A percentile compares a stretch with the other conserved stretches of the same genome.
Conservation (phyloP, 1,139 yeast genomes). For the Protomyces inouyei region DNA sequence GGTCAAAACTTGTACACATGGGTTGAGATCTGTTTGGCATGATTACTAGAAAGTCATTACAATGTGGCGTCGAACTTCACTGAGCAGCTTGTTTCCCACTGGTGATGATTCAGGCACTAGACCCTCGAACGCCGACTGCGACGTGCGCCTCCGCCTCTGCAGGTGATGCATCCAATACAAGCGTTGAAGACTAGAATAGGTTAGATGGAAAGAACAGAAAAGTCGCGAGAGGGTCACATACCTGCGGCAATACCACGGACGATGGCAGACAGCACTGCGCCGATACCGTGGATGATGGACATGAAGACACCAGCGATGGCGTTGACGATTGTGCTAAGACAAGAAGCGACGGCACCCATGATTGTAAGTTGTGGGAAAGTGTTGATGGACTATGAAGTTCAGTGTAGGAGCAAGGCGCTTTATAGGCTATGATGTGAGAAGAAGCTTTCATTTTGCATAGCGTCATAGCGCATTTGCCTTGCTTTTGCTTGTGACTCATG, state of each 20-base stretch:
- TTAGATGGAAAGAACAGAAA: too few relatives aligned
- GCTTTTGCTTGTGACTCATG: too few relatives aligned
- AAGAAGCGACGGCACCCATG: conserved; percentile 27
- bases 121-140: neutral
- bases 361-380: neutral
- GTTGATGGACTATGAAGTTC: neutral
- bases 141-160: neutral
- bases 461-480: too few relatives aligned
- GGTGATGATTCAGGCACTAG: neutral
- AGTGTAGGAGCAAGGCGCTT: neutral
- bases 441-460: too few relatives aligned
- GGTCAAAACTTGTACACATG: too few relatives aligned
- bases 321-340: conserved; percentile 23
- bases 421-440: neutral
- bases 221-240: neutral
- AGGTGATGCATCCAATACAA: conserved; percentile 10
- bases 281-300: conserved; percentile 26
- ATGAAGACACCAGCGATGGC: conserved; percentile 25
- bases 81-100: neutral
- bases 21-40: too few relatives aligned
- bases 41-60: too few relatives aligned
- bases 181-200: conserved; percentile 6
- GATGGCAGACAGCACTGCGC: conserved; percentile 20
- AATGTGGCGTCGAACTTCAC: neutral
- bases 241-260: conserved; percentile 21